Percentiles rank a stretch among this genome's conserved stretches.
Evolutionary conservation across 2,329 filamentous ascomycete genomes (phyloP).

Genomic region (Alternaria triticimaculans): DNA sequence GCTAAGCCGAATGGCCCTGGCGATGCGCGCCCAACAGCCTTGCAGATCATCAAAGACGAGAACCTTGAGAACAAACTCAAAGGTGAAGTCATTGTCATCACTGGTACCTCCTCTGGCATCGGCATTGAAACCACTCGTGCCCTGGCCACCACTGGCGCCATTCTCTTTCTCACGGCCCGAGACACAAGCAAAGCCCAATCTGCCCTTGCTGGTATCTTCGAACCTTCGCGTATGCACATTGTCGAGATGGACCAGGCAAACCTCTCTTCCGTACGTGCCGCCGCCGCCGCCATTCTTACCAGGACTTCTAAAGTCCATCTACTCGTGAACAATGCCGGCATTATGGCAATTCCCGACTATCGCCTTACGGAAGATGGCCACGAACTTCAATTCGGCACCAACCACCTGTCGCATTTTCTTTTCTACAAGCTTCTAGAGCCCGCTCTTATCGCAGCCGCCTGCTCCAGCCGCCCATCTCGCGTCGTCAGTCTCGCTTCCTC

Average conservation of each 20-base stretch:
- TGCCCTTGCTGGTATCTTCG: slow-evolving; percentile 19
- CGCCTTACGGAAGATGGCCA: slow-evolving; percentile 47
- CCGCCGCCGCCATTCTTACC: slow-evolving; percentile 24
- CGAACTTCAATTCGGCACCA: slow-evolving; percentile 52
- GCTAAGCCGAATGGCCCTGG: slow-evolving; percentile 43
- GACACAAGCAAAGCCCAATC: slow-evolving; percentile 50
- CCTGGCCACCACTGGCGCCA: slow-evolving; percentile 53
- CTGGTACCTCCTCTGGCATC: slow-evolving; percentile 39
- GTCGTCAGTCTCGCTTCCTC: slow-evolving; percentile 56
- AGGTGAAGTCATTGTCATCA: slow-evolving; percentile 38
- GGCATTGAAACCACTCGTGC: slow-evolving; percentile 44
- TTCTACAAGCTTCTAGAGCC: slow-evolving; percentile 53
- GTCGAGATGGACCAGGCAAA: slow-evolving; percentile 38
- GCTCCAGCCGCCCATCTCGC: slow-evolving; percentile 52
- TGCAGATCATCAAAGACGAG: slow-evolving; percentile 51
- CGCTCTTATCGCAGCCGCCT: slow-evolving; percentile 46
- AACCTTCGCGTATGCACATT: slow-evolving; percentile 42
- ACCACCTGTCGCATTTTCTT: slow-evolving; percentile 58
- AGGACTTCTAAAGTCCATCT: slow-evolving; percentile 38
- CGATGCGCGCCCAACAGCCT: slow-evolving; percentile 52
- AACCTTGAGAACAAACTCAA: slow-evolving; percentile 40
- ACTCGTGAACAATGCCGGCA: slow-evolving; percentile 56
- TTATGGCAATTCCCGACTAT: slow-evolving; percentile 49
- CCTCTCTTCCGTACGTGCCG: slow-evolving; percentile 26
- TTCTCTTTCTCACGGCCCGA: slow-evolving; percentile 53